These are phyloP conservation scores for Carex littledalei DNA, from an alignment of 176 grass and related monocot species.

Conservation along the genomic window DNA sequence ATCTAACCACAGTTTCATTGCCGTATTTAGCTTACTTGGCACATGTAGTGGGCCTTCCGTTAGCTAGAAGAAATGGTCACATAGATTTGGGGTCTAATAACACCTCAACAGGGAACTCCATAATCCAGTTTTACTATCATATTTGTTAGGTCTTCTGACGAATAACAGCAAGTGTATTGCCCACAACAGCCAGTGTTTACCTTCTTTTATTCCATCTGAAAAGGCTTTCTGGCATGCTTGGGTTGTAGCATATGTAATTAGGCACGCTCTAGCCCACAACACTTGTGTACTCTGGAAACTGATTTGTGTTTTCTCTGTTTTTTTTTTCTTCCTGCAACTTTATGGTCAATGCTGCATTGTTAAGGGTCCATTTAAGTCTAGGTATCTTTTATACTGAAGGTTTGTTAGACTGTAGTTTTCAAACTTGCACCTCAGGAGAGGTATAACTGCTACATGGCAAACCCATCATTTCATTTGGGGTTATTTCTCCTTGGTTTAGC, in stretches of 20 bases:
- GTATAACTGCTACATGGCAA: not conserved
- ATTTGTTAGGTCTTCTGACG: not conserved
- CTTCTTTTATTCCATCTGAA: not conserved
- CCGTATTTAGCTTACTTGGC: not conserved
- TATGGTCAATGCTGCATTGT: not conserved
- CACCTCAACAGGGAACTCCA: not conserved
- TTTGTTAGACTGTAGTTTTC: not conserved
- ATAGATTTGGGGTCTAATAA: not conserved
- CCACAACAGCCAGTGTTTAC: not conserved
- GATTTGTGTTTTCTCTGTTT: not conserved
- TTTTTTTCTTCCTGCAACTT: not conserved
- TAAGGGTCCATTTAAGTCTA: not conserved
- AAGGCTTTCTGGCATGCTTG: not conserved
- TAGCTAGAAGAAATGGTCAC: not conserved
- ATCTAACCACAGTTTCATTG: not conserved
- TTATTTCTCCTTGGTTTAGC: not conserved
- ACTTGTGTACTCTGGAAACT: not conserved
- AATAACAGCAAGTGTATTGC: not conserved
- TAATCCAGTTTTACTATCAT: not conserved
- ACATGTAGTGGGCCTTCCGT: not conserved
- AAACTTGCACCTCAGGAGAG: not conserved
- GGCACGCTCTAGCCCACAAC: not conserved
- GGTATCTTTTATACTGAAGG: not conserved
- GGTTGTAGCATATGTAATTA: not conserved
- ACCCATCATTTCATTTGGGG: not conserved